phyloP scores from a whole-genome alignment of 192 early-diverging fungal species.

The Glomus cerebriforme region DNA sequence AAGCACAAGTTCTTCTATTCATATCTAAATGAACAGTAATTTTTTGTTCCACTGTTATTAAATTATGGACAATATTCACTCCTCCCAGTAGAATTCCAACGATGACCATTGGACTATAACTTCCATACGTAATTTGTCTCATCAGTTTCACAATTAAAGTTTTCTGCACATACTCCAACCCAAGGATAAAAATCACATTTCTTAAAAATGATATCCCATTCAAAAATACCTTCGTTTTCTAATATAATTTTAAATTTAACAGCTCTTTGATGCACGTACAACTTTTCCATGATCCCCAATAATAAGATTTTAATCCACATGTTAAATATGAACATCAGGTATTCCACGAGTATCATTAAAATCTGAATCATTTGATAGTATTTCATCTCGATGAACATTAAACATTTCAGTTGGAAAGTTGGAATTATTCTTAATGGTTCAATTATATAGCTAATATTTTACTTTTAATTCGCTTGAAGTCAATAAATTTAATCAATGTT shows the following conservation, averaged over 20 bases:
- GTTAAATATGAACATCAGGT: not conserved
- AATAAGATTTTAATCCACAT: not conserved
- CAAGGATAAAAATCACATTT: too few relatives aligned
- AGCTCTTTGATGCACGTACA: not conserved
- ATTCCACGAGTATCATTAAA: not conserved
- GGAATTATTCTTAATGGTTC: not conserved
- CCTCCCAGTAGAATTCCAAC: not conserved
- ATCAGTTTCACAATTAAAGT: not conserved
- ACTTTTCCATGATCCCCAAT: not conserved
- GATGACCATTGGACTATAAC: not conserved
- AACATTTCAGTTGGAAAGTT: not conserved
- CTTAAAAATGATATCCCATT: constrained; percentile 9
- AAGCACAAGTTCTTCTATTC: not conserved
- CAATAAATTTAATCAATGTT: not conserved
- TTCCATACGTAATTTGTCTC: not conserved
- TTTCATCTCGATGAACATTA: not conserved
- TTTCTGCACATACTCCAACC: not conserved
- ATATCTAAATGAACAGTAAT: constrained; percentile 31
- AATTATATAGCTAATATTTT: not conserved
- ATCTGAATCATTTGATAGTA: not conserved
- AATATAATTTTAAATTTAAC: not conserved
- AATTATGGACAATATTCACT: not conserved
- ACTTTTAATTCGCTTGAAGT: not conserved
- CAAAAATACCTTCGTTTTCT: not conserved
- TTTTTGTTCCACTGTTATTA: too few relatives aligned